Base-by-base conservation (phyloP, 2,329 filamentous ascomycete genomes). In the Diaporthe batatas region DNA sequence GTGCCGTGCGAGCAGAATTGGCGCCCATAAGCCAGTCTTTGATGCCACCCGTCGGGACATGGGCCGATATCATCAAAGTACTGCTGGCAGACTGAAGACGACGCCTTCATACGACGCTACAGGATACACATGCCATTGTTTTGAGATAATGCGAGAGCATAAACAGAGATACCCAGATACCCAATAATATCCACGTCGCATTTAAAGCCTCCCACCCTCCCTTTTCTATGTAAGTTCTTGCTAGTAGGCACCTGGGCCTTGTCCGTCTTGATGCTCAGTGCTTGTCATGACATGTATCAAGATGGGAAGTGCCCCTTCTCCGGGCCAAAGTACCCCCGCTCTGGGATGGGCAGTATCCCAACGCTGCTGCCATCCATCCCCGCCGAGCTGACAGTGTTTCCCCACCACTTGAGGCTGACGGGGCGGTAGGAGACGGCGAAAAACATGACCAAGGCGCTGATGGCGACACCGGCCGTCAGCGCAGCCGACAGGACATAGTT, bases 401-500 rank as follows among this genome's bases (percentile, higher is more conserved):
- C 83, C 83, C 83, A 84, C 82, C 83, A 84, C 16, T 76, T 77
- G 25, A 84, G 64, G 0, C 64, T 75, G 29, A 78, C 78, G 1
- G 79, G 79, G 54, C 81, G 77, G n/a, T 81, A 83, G 0, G 79
- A 79, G 11, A 84, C 76, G 5, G 81, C 81, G 59, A 84, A 84
- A 76, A 83, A 82, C 76, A 83, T 82, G 71, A 84, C 73, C 23
- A 84, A 75, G 8, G 80, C 83, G 32, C 78, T 79, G 44, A 84
- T 76, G 36, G 83, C 83, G 11, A 84, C 77, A 11, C 81, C 82
- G 8, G 80, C 81, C 2, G 79, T 81, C 53, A 84, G 75, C 14
- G 81, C 81, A 2, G 82, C 81, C 1, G 81, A 83, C 2, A 84
- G 75, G 2, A 82, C 78, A 75, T 83, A 84, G 75, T 83, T 84